Conservation (phyloP, 805 yeast species). For the Candida nanaspora region DNA sequence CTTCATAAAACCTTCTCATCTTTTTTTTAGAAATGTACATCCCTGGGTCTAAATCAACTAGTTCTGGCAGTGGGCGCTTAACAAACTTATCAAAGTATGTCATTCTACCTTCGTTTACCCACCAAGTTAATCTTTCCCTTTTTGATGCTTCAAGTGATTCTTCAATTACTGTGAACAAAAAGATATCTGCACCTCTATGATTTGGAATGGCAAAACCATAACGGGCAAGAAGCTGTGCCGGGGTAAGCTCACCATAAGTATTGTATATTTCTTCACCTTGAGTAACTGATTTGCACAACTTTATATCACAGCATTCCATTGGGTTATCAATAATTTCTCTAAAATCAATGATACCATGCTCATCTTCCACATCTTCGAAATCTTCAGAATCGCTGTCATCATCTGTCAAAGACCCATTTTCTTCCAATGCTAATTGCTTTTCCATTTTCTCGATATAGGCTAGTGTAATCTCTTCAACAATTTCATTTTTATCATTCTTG, state of each 20-base stretch:
- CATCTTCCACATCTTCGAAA: constrained; percentile 12
- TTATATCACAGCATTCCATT: constrained; percentile 67
- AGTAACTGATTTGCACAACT: constrained; percentile 27
- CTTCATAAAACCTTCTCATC: background rate
- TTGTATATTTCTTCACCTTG: constrained; percentile 63
- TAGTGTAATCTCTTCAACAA: too few species aligned
- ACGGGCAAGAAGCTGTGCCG: constrained; percentile 57
- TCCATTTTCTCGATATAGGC: too few species aligned
- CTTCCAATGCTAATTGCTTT: too few species aligned
- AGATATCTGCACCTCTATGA: background rate
- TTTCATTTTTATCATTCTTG: constrained; percentile 11
- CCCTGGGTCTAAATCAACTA: background rate
- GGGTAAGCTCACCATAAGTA: constrained; percentile 72
- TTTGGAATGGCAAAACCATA: constrained; percentile 59
- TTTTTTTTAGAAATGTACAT: background rate
- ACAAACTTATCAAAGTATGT: background rate
- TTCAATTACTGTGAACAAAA: background rate
- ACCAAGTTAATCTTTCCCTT: background rate
- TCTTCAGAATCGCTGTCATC: background rate
- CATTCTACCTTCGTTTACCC: background rate
- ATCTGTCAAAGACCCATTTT: background rate
- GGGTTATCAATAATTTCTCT: constrained; percentile 30
- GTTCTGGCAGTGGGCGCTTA: background rate
- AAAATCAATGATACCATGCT: constrained; percentile 14
- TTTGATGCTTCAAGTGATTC: background rate